These are phyloP conservation scores for Nakazawaea ambrosiae DNA, from an alignment of 805 yeast species.

Conservation along the genomic window DNA sequence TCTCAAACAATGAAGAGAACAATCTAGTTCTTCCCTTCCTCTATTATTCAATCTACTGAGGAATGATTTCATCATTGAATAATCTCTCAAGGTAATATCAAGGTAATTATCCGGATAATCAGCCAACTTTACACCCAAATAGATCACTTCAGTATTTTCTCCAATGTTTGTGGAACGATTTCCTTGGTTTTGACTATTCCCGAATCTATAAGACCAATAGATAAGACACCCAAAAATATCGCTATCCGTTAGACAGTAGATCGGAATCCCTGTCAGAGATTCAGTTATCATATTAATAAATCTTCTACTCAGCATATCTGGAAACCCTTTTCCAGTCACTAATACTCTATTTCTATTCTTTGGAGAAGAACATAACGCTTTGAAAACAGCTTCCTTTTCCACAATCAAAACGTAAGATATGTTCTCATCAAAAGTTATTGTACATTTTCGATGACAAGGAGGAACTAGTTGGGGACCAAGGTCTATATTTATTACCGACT, in stretches of 20 bases:
- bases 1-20: too few relatives aligned
- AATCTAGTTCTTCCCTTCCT: too few relatives aligned
- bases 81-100: constrained; percentile 22
- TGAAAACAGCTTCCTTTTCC: constrained; percentile 38
- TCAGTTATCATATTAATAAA: constrained; percentile 27
- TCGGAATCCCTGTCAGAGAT: constrained; percentile 26
- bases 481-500: constrained; percentile 11
- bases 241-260: constrained; percentile 49
- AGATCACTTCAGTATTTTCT: constrained; percentile 13
- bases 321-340: constrained; percentile 63
- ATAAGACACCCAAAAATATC: constrained; percentile 61
- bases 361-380: constrained; percentile 19
- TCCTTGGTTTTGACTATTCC: neutral
- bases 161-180: neutral
- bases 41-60: too few relatives aligned
- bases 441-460: constrained; percentile 21
- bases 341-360: constrained; percentile 21
- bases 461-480: constrained; percentile 31
- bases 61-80: constrained; percentile 21
- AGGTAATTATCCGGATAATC: constrained; percentile 29
- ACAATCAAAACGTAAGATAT: constrained; percentile 31
- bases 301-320: constrained; percentile 46
- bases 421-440: constrained; percentile 13
- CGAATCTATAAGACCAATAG: constrained; percentile 13
- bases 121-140: constrained; percentile 34